phyloP scores from a whole-genome alignment of 176 grass and related monocot genomes.

The Rhynchospora pubera region DNA sequence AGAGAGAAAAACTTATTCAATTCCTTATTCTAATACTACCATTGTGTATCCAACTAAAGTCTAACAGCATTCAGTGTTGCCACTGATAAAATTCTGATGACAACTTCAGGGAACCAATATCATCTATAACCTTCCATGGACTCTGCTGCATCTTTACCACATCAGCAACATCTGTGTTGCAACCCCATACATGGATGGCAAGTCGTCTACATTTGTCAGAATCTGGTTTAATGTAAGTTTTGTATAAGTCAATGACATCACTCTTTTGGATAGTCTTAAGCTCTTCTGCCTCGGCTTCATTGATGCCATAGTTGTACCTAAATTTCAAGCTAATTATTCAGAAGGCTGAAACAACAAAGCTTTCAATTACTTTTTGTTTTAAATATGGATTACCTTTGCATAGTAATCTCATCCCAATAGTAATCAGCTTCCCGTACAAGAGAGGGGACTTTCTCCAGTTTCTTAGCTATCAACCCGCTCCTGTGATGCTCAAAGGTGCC shows the following conservation, averaged over 20 bases:
- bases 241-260: slow-evolving; percentile 70
- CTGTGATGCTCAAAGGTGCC: slow-evolving; percentile 82
- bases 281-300: slow-evolving; percentile 80
- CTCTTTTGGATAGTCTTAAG: slow-evolving; percentile 66
- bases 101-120: slow-evolving; percentile 47
- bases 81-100: slow-evolving; percentile 75
- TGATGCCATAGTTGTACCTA: slow-evolving; percentile 74
- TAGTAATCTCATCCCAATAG: slow-evolving; percentile 11
- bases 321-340: not conserved
- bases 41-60: not conserved
- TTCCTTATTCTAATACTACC: no score
- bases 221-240: slow-evolving; percentile 56
- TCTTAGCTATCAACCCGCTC: slow-evolving; percentile 89
- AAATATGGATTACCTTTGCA: slow-evolving; percentile 18
- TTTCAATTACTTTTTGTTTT: not conserved
- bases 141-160: slow-evolving; percentile 42
- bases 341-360: not conserved
- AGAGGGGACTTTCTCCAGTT: slow-evolving; percentile 82
- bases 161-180: slow-evolving; percentile 51
- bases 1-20: no score
- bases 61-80: slow-evolving; percentile 20
- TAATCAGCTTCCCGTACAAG: not conserved
- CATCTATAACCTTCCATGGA: slow-evolving; percentile 54
- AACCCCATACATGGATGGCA: slow-evolving; percentile 79
- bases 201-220: slow-evolving; percentile 58